phyloP scores from a whole-genome alignment of 208 protist species.

The Novymonas esmeraldas region DNA sequence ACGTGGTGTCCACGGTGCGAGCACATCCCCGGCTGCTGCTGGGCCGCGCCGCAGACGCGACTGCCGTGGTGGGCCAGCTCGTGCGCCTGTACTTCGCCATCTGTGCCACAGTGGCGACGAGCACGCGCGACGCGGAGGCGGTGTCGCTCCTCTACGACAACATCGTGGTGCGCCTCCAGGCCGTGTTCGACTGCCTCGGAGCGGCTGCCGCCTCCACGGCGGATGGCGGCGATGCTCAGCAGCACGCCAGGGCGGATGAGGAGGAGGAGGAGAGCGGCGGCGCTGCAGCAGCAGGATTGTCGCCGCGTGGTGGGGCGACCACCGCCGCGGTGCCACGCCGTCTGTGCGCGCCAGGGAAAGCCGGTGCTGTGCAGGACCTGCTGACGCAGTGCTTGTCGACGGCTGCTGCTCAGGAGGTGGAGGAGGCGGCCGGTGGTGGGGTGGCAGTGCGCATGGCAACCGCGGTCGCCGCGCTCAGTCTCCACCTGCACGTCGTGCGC shows the following conservation, averaged over 20 bases:
- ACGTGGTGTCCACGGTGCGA: constrained; percentile 56
- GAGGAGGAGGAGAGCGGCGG: not conserved
- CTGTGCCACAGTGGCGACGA: constrained; percentile 56
- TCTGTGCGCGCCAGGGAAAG: not conserved
- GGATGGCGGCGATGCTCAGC: not conserved
- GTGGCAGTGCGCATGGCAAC: constrained; percentile 17
- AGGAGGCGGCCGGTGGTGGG: constrained; percentile 27
- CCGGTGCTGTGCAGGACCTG: constrained; percentile 16
- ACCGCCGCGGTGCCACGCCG: constrained; percentile 3
- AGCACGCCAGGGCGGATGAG: not conserved
- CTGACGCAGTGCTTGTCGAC: constrained; percentile 32
- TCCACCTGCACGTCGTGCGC: constrained; percentile 33
- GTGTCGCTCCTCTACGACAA: constrained; percentile 42
- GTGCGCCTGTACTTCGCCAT: constrained; percentile 49
- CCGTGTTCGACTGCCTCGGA: constrained; percentile 51
- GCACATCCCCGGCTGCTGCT: constrained; percentile 47
- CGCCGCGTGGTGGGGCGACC: not conserved
- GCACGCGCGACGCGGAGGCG: constrained; percentile 29
- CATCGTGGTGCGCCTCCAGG: constrained; percentile 49
- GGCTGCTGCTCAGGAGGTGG: constrained; percentile 18
- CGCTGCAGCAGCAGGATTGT: not conserved
- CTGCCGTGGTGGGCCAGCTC: constrained; percentile 29
- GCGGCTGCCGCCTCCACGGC: constrained; percentile 16
- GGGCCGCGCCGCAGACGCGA: constrained; percentile 3
- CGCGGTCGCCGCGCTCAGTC: constrained; percentile 24